These are phyloP conservation scores for Oxyria digyna DNA, from an alignment of 148 eudicot genomes.

Conservation along the genomic window DNA sequence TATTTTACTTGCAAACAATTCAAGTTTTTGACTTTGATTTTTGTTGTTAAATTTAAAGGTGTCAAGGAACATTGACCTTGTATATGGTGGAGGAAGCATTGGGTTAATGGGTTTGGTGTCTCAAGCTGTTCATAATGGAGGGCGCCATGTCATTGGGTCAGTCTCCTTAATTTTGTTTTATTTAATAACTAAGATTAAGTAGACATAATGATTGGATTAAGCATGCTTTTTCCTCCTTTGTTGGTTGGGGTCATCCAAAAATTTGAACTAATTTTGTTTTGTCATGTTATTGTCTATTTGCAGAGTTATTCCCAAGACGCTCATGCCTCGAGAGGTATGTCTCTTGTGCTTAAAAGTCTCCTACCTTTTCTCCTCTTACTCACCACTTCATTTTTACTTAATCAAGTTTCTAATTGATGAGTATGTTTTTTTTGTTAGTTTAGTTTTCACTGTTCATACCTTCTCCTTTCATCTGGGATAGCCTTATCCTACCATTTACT, in stretches of 20 bases:
- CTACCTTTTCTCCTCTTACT: slow-evolving; percentile 23
- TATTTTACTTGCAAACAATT: too few species aligned
- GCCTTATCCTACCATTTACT: slow-evolving; percentile 22
- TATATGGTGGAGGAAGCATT: slow-evolving; percentile 98
- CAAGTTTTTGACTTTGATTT: not conserved
- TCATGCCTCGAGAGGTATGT: slow-evolving; percentile 99
- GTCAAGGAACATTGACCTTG: slow-evolving; percentile 88
- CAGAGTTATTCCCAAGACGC: slow-evolving; percentile 99
- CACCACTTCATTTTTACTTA: not conserved
- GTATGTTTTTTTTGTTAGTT: too few species aligned
- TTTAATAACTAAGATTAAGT: slow-evolving; percentile 8
- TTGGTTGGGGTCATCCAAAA: slow-evolving; percentile 13
- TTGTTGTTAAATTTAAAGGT: slow-evolving; percentile 29
- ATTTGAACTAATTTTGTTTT: slow-evolving; percentile 29
- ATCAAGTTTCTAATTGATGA: too few species aligned
- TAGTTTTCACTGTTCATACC: too few species aligned
- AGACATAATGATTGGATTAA: slow-evolving; percentile 25
- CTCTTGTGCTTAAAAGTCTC: slow-evolving; percentile 34
- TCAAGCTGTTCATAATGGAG: slow-evolving; percentile 99
- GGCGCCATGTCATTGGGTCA: slow-evolving; percentile 94
- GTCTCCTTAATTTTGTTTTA: not conserved
- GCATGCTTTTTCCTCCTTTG: slow-evolving; percentile 14
- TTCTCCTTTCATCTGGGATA: too few species aligned
- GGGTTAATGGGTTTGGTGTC: slow-evolving; percentile 97
- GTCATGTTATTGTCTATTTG: slow-evolving; percentile 63